Conservation (phyloP, 768 basidiomycete species). For the Trametopsis cervina region DNA sequence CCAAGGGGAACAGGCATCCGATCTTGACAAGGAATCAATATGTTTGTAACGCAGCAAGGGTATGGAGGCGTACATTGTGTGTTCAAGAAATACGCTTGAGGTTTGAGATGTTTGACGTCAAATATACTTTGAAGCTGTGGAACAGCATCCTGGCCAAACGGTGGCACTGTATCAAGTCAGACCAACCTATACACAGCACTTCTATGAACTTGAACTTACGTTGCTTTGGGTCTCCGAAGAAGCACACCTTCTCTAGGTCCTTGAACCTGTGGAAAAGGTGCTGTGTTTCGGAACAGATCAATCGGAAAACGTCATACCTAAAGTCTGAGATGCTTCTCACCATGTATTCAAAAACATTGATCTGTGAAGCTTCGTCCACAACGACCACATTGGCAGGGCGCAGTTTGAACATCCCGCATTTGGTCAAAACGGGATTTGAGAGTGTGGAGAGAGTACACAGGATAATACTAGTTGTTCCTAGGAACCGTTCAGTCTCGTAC, state of each 20-base stretch:
- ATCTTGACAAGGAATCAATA: conserved; percentile 45
- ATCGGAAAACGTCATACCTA: neutral
- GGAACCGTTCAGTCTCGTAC: conserved; percentile 17
- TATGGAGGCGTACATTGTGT: conserved; percentile 58
- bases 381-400: conserved; percentile 24
- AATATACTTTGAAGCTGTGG: conserved; percentile 66
- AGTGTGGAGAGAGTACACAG: conserved; percentile 46
- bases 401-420: conserved; percentile 32
- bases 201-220: too few species aligned
- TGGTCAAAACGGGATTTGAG: conserved; percentile 35
- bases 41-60: neutral
- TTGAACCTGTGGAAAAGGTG: conserved; percentile 37
- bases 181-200: too few species aligned
- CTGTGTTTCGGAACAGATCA: conserved; percentile 23
- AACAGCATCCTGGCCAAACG: conserved; percentile 66
- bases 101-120: conserved; percentile 54
- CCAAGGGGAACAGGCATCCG: conserved; percentile 83
- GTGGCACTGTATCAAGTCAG: conserved; percentile 60
- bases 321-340: too few species aligned
- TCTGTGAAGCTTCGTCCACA: conserved; percentile 29
- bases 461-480: conserved; percentile 29
- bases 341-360: conserved; percentile 29
- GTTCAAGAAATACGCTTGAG: conserved; percentile 47
- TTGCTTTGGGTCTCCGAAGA: conserved; percentile 36
- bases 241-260: conserved; percentile 29